Base-by-base conservation (phyloP, 176 grass and related monocot genomes). In the Bromus sterilis region DNA sequence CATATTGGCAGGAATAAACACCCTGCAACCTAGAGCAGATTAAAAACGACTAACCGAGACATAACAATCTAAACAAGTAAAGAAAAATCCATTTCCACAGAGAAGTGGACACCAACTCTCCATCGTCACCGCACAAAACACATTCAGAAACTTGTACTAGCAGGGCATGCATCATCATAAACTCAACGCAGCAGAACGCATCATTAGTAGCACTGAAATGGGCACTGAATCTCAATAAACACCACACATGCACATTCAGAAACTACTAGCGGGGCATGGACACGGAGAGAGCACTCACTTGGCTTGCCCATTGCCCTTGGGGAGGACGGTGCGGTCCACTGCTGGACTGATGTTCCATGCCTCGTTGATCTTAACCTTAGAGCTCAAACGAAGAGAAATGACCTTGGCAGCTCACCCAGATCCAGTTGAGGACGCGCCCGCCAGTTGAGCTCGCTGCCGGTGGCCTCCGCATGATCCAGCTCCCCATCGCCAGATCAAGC, bases 291-390 rank as follows among this genome's bases (percentile, higher is more conserved):
- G 0, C 34, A 71, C 64, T 81, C 84, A 97, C 90, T 88, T 97
- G 74, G 94, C 94, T 84, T 89, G 86, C 8, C 82, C 28, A 91
- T 97, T 97, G 31, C 88, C 78, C 78, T 89, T 93, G 1, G 89
- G 89, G 28, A 97, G 35, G 4, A 37, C 4, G 2, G 35, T 37
- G 35, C 7, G 35, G 35, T 37, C 35, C 35, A 37, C 35, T 4
- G 35, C 35, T 6, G 35, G 35, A 1, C 35, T 37, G 35, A 37
- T 37, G 5, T 37, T 37, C 35, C 35, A 37, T 37, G 35, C 35
- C 35, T n/a, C n/a, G n/a, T n/a, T n/a, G n/a, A n/a, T n/a, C n/a
- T n/a, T n/a, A n/a, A n/a, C n/a, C n/a, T n/a, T n/a, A n/a, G n/a
- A n/a, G n/a, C n/a, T n/a, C n/a, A n/a, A n/a, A n/a, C n/a, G n/a